Base-by-base conservation (phyloP, 2,329 filamentous ascomycete species). In the Botryotinia narcissicola region DNA sequence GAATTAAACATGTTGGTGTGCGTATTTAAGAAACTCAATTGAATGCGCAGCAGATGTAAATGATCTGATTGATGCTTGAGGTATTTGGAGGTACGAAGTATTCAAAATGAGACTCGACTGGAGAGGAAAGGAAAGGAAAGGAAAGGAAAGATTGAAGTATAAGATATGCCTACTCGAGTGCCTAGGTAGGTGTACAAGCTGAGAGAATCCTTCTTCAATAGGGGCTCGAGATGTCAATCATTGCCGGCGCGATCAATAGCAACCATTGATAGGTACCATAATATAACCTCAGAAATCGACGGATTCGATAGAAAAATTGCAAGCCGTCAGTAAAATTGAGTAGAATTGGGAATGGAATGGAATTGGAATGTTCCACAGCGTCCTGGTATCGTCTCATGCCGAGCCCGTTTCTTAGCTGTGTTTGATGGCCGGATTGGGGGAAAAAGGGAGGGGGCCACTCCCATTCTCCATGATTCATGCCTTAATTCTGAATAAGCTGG, bases 1-100 rank as follows among this genome's bases (percentile, higher is more conserved):
- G 46, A 54, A 69, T 69, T 69, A 69, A 54, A 69, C 66, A 69
- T 57, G 37, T 42, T 14, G 22, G 51, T 18, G 12, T 29, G 14
- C 16, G 64, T 68, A 20, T 32, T 29, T 42, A 9, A 18, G 16
- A 29, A 40, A 63, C 37, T 29, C 37, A 10, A 44, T 42, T 29
- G 25, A 20, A 6, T 62, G 60, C 35, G 60, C 37, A 42, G 37
- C 25, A 62, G n/a, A 62, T 20, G 40, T 42, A n/a, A 29, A 62
- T 29, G 25, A 62, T 42, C 37, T 18, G 35, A 61, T 25, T 3
- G 57, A 60, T 22, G 20, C 10, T 59, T 22, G 32, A 40, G 59
- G 20, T 6, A 61, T 37, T 14, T 37, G 37, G 18, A 42, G 20
- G 60, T 9, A 54, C 16, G 18, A 42, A 29, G 37, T 18, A 54